These are phyloP conservation scores for Clarireedia paspali DNA, from an alignment of 2,329 filamentous ascomycete genomes.

Conservation along the genomic window DNA sequence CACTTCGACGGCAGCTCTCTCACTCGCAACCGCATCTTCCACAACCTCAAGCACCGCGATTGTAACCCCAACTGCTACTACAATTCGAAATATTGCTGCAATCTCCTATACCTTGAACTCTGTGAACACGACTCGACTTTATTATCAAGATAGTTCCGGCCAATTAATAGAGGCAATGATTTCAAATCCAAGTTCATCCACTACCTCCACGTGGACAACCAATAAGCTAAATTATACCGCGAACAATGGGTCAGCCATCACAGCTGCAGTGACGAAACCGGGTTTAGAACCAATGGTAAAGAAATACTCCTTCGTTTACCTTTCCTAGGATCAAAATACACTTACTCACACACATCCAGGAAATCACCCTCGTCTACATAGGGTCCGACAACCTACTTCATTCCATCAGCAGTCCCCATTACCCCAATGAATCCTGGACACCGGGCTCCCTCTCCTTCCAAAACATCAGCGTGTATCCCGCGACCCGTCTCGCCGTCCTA, in stretches of 20 bases:
- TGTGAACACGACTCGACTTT: conserved; percentile 8
- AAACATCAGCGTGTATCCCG: neutral
- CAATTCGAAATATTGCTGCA: conserved; percentile 7
- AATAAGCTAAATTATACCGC: conserved; percentile 4
- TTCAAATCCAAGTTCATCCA: neutral
- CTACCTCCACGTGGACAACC: conserved; percentile 7
- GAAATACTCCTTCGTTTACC: neutral
- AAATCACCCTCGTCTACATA: conserved; percentile 14
- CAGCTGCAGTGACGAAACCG: conserved; percentile 9
- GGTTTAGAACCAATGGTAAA: conserved; percentile 6
- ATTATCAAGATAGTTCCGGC: conserved; percentile 10
- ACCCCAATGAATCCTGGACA: neutral
- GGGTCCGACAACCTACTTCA: conserved; percentile 10
- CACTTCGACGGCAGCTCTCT: neutral
- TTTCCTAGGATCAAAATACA: neutral
- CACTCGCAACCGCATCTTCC: neutral
- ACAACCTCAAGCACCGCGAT: neutral
- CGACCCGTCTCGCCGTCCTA: conserved; percentile 7
- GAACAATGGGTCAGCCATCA: conserved; percentile 4
- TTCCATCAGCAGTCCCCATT: conserved; percentile 8
- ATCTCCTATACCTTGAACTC: conserved; percentile 5
- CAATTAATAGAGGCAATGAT: conserved; percentile 9
- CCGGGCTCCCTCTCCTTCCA: conserved; percentile 4
- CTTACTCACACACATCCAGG: neutral
- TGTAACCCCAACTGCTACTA: neutral